A percentile compares a stretch with the other conserved stretches of the same genome.
Conservation (phyloP, 257 asterid genomes). For the Cruciata laevipes region DNA sequence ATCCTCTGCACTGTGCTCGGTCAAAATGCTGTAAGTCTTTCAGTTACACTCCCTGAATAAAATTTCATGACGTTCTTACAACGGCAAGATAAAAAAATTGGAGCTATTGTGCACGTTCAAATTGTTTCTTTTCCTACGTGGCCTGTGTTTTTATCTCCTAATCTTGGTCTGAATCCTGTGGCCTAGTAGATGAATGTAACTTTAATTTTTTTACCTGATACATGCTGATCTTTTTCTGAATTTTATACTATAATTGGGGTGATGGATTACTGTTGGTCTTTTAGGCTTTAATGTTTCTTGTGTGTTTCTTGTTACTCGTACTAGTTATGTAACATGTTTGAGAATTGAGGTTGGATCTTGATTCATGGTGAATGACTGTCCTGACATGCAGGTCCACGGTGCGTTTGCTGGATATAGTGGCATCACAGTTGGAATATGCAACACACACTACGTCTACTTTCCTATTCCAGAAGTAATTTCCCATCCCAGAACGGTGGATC, state of each 20-base stretch:
- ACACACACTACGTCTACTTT: slow-evolving; percentile 81
- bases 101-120: no score
- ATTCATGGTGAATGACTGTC: background rate
- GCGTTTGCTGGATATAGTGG: slow-evolving; percentile 98
- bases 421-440: slow-evolving; percentile 92
- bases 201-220: background rate
- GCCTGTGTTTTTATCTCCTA: background rate
- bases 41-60: background rate
- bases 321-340: no score
- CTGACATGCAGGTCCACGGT: slow-evolving; percentile 75
- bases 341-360: background rate
- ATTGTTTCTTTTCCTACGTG: background rate
- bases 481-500: slow-evolving; percentile 62
- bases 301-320: background rate
- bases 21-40: slow-evolving; percentile 86
- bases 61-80: background rate
- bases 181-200: background rate
- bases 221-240: background rate
- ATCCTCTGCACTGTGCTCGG: slow-evolving; percentile 94
- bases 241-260: background rate
- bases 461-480: slow-evolving; percentile 88
- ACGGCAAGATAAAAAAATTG: background rate
- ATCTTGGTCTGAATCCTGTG: background rate
- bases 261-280: background rate
- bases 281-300: no score